Conservation (phyloP, 805 yeast species). For the Hemisphaericaspora nanyangensis region DNA sequence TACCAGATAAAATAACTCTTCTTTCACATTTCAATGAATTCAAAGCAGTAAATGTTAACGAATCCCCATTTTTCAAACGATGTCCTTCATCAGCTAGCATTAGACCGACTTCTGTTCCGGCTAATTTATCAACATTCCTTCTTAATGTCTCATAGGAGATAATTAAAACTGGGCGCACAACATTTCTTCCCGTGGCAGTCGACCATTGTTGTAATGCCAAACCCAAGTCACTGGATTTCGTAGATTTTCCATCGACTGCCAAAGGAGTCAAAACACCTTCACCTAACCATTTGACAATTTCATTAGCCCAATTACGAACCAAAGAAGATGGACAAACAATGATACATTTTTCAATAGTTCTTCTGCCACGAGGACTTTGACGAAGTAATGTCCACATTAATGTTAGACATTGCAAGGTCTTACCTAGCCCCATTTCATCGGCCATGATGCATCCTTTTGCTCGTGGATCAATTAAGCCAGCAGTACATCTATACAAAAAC, state of each 20-base stretch:
- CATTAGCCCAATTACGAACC: constrained; percentile 97
- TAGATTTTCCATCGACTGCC: constrained; percentile 88
- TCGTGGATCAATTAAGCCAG: constrained; percentile 76
- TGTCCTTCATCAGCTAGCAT: constrained; percentile 58
- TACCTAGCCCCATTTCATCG: constrained; percentile 97
- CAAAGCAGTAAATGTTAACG: constrained; percentile 83
- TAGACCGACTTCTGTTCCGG: constrained; percentile 78
- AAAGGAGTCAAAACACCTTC: constrained; percentile 83
- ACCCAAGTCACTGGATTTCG: constrained; percentile 65
- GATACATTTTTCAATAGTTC: constrained; percentile 82
- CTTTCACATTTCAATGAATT: constrained; percentile 81
- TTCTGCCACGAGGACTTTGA: constrained; percentile 83
- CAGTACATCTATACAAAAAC: constrained; percentile 83
- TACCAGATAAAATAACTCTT: constrained; percentile 90
- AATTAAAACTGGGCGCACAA: constrained; percentile 89
- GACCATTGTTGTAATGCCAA: constrained; percentile 80
- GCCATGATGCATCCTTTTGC: constrained; percentile 93
- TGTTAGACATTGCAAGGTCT: constrained; percentile 86
- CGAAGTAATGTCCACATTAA: constrained; percentile 87
- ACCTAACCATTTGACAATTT: constrained; percentile 91
- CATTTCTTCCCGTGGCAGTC: constrained; percentile 76
- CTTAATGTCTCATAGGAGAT: constrained; percentile 92
- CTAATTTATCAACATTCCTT: constrained; percentile 72
- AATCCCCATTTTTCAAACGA: constrained; percentile 66
- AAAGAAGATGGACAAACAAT: constrained; percentile 94